Base-by-base conservation (phyloP, 2,329 filamentous ascomycete genomes). In the Cryphonectria radicalis region DNA sequence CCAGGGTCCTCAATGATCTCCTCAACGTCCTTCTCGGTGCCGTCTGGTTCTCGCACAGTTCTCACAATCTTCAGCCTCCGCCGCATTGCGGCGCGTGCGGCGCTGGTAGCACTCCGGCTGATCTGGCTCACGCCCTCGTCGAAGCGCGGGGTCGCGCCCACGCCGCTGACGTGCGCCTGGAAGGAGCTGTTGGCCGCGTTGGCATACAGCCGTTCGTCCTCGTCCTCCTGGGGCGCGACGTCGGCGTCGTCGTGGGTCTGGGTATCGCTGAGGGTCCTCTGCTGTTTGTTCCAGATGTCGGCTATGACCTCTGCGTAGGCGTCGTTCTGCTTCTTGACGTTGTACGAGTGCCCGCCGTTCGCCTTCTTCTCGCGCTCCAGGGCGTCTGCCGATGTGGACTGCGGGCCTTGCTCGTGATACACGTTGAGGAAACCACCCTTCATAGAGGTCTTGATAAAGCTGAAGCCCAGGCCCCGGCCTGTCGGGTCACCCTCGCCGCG, bases 361-460 rank as follows among this genome's bases (percentile, higher is more conserved):
- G 93, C 93, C 78, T 95, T 93, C 74, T 96, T 90, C 79, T 95
- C 93, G 73, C 95, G 92, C 77, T 94, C 92, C 73, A 95, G 93
- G 77, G 93, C 95, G 80, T 97, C 94, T 28, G 94, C 94, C 13
- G 89, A 90, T 3, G 89, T 91, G 10, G 89, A 88, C 55, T 89
- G 81, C 3, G 89, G 89, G 2, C 89, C 89, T 72, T 82, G 75
- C 69, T 77, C 76, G 70, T 89, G 88, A 37, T 97, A 89, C 28
- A 94, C 92, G 78, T 95, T 93, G 81, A 98, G 88, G 73, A 90
- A 99, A 0, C 96, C 96, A 73, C 96, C 96, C 82, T 99, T 99
- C 96, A 99, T 99, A 0, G 94, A 97, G 0, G 95, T 98, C 78
- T 96, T 94, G 80, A 99, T 95, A 80, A 99, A 98, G 79, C 93